Conservation (phyloP, 2,329 filamentous ascomycete genomes). For the Colletotrichum gigasporum region DNA sequence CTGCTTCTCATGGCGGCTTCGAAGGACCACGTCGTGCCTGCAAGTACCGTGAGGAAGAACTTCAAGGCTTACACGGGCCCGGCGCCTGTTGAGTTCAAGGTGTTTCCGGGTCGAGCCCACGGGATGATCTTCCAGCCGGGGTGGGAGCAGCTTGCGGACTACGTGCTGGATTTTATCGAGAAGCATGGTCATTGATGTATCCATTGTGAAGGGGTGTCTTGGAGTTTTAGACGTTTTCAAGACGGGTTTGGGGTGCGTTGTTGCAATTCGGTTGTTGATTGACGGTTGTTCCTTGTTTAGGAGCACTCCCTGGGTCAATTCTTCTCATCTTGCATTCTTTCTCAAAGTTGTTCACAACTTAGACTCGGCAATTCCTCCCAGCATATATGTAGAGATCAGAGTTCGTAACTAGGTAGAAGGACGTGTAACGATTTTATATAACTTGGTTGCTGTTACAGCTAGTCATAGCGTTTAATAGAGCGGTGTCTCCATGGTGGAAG, state of each 20-base stretch:
- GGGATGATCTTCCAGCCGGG: slow-evolving; percentile 35
- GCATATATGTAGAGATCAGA: too few species aligned
- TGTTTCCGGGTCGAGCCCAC: slow-evolving; percentile 33
- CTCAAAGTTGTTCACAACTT: too few species aligned
- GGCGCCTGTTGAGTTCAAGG: slow-evolving; percentile 32
- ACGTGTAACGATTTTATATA: too few species aligned
- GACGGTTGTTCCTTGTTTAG: too few species aligned
- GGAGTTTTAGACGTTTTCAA: background rate
- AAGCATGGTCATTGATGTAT: background rate
- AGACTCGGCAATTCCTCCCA: too few species aligned
- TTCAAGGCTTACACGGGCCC: slow-evolving; percentile 32
- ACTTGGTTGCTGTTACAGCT: too few species aligned
- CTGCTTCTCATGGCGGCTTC: slow-evolving; percentile 33
- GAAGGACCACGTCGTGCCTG: slow-evolving; percentile 35
- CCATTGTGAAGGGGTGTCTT: background rate
- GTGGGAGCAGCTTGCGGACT: slow-evolving; percentile 30
- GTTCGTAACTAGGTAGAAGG: too few species aligned
- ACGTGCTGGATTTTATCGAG: slow-evolving; percentile 16
- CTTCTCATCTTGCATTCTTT: too few species aligned
- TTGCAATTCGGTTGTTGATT: too few species aligned
- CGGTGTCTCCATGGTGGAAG: too few species aligned
- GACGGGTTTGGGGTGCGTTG: background rate
- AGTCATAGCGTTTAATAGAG: too few species aligned
- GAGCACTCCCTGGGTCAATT: too few species aligned
- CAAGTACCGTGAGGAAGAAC: slow-evolving; percentile 31